A percentile compares a stretch with the other conserved stretches of the same genome.
phyloP scores from a whole-genome alignment of 2,329 filamentous ascomycete species.

The Diaporthe sp. region DNA sequence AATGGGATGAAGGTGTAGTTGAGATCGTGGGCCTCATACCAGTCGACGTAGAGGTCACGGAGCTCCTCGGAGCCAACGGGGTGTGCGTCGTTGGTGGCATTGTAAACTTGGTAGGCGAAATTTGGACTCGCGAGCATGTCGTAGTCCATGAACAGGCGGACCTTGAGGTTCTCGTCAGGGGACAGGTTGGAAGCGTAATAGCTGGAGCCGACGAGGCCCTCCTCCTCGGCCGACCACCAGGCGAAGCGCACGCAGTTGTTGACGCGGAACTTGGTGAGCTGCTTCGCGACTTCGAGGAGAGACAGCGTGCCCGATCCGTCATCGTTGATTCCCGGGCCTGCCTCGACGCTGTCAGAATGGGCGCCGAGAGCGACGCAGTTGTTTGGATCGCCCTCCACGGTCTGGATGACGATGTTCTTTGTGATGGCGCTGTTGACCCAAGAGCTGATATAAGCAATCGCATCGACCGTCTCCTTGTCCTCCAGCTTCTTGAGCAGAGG shows the following conservation, averaged over 20 bases:
- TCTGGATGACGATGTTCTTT: slow-evolving; percentile 74
- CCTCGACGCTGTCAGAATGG: slow-evolving; percentile 73
- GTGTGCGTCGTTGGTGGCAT: slow-evolving; percentile 77
- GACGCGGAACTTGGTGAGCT: slow-evolving; percentile 68
- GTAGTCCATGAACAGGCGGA: slow-evolving; percentile 77
- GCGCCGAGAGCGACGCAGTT: slow-evolving; percentile 76
- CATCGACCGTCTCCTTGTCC: slow-evolving; percentile 61
- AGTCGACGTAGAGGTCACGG: slow-evolving; percentile 75
- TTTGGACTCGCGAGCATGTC: slow-evolving; percentile 78
- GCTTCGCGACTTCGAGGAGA: slow-evolving; percentile 72
- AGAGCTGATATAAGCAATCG: slow-evolving; percentile 71
- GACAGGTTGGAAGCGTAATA: slow-evolving; percentile 70
- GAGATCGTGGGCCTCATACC: slow-evolving; percentile 71
- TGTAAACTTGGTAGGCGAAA: slow-evolving; percentile 77
- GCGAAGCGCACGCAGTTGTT: slow-evolving; percentile 76
- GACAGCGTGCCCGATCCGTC: slow-evolving; percentile 77
- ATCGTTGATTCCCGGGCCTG: slow-evolving; percentile 82
- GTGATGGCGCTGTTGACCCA: slow-evolving; percentile 67
- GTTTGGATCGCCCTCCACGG: slow-evolving; percentile 67
- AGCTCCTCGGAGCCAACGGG: slow-evolving; percentile 79
- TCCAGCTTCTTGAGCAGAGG: slow-evolving; percentile 67
- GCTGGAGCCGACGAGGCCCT: slow-evolving; percentile 73
- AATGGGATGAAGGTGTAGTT: slow-evolving; percentile 81
- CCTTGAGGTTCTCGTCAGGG: slow-evolving; percentile 70
- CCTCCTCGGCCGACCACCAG: slow-evolving; percentile 78